Conservation (phyloP, 2,329 filamentous ascomycete species). For the Fusarium euwallaceae region DNA sequence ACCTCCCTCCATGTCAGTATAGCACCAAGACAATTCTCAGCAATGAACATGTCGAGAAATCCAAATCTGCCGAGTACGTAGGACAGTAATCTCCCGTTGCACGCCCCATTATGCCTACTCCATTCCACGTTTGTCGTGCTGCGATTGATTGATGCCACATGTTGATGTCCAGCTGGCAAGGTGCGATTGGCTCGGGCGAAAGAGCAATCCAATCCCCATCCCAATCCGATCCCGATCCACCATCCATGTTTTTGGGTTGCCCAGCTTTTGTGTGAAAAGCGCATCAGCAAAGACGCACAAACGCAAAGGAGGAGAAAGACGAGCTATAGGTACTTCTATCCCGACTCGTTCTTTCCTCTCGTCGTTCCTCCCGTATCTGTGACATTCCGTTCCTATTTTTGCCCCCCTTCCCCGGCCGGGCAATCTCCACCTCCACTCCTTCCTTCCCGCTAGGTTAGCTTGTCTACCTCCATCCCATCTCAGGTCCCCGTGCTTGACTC, state of each 20-base stretch:
- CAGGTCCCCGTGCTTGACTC: neutral
- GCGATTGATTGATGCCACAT: neutral
- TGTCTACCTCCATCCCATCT: constrained; percentile 8
- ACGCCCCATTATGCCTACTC: neutral
- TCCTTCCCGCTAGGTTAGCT: neutral
- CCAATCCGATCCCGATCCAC: constrained; percentile 13
- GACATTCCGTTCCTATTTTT: neutral
- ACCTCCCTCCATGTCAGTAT: neutral
- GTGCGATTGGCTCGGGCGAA: neutral
- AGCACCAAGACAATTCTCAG: neutral
- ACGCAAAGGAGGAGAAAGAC: constrained; percentile 3
- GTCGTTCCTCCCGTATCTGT: constrained; percentile 6
- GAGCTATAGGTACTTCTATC: constrained; percentile 12
- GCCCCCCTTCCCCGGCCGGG: neutral
- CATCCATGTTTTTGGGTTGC: constrained; percentile 11
- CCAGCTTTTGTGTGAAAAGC: neutral
- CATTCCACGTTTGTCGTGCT: neutral
- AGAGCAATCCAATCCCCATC: constrained; percentile 10
- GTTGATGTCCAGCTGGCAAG: neutral
- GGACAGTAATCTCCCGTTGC: neutral
- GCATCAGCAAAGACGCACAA: constrained; percentile 18
- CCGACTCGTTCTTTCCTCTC: neutral
- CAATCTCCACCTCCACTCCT: constrained; percentile 13
- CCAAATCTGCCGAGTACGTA: neutral
- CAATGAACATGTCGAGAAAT: neutral